Evolutionary conservation across 441 rosid genomes (phyloP).

Genomic region (Jatropha podagrica): DNA sequence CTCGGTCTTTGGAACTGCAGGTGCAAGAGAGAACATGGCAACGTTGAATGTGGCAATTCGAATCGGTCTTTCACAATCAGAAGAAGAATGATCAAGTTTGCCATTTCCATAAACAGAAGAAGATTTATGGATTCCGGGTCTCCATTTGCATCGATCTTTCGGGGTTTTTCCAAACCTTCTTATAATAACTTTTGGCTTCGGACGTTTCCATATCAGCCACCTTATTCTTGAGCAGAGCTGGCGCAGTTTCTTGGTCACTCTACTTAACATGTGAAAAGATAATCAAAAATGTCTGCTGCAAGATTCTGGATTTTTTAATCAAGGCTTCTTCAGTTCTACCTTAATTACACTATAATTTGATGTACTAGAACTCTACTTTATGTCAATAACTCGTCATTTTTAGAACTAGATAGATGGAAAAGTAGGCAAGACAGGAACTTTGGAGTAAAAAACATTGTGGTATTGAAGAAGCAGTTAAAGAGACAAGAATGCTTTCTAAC

Average conservation of each 20-base stretch:
- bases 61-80: conserved; percentile 42
- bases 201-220: conserved; percentile 59
- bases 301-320: conserved; percentile 17
- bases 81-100: conserved; percentile 21
- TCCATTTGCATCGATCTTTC: conserved; percentile 42
- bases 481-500: conserved; percentile 36
- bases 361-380: background rate
- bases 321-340: conserved; percentile 3
- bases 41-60: conserved; percentile 86
- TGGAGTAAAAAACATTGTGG: conserved; percentile 16
- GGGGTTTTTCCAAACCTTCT: conserved; percentile 53
- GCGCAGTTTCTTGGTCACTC: conserved; percentile 50
- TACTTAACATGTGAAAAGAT: conserved; percentile 39
- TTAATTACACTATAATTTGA: background rate
- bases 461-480: conserved; percentile 23
- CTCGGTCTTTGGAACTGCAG: conserved; percentile 56
- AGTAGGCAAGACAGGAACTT: conserved; percentile 14
- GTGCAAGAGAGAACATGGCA: conserved; percentile 97
- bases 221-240: conserved; percentile 48
- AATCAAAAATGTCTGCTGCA: conserved; percentile 1
- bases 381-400: background rate
- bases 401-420: conserved; percentile 9
- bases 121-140: conserved; percentile 26
- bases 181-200: conserved; percentile 52
- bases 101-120: conserved; percentile 27